A percentile compares a stretch with the other conserved stretches of the same genome.
These are phyloP conservation scores for Scalesia atractyloides DNA, from an alignment of 129 eudicot species.

Conservation along the genomic window DNA sequence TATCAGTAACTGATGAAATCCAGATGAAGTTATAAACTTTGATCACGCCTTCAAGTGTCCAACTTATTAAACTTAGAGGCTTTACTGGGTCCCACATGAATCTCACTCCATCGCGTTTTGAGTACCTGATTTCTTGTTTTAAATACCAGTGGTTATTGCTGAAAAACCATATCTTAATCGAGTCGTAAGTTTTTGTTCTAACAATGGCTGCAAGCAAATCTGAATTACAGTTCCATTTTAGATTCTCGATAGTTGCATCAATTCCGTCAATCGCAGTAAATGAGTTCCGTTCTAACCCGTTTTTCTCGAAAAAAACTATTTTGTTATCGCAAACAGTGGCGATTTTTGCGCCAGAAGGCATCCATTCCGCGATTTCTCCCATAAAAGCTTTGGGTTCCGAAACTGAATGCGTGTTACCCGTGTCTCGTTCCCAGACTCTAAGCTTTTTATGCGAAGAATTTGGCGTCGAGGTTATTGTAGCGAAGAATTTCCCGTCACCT, in stretches of 20 bases:
- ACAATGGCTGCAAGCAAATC: constrained; percentile 82
- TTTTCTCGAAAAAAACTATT: constrained; percentile 72
- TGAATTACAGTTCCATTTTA: constrained; percentile 86
- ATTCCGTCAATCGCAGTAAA: constrained; percentile 53
- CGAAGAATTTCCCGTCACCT: constrained; percentile 92
- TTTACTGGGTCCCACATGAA: constrained; percentile 86
- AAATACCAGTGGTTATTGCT: constrained; percentile 94
- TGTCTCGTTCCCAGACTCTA: constrained; percentile 95
- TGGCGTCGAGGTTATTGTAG: constrained; percentile 56
- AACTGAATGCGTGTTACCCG: constrained; percentile 73
- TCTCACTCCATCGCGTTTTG: constrained; percentile 49
- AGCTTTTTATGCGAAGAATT: constrained; percentile 59
- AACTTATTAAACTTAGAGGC: constrained; percentile 62
- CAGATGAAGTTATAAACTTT: constrained; percentile 60
- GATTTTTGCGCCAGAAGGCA: constrained; percentile 90
- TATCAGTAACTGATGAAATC: constrained; percentile 75
- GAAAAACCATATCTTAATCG: constrained; percentile 79
- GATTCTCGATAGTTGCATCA: constrained; percentile 46
- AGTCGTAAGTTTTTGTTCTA: constrained; percentile 60
- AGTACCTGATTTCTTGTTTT: constrained; percentile 82
- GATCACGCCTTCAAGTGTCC: constrained; percentile 72
- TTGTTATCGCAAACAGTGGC: constrained; percentile 65
- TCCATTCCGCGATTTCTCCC: constrained; percentile 79
- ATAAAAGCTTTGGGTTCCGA: constrained; percentile 67
- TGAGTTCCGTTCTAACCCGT: constrained; percentile 90